phyloP scores from a whole-genome alignment of 257 asterid species.

The Solanum ossicruentum region DNA sequence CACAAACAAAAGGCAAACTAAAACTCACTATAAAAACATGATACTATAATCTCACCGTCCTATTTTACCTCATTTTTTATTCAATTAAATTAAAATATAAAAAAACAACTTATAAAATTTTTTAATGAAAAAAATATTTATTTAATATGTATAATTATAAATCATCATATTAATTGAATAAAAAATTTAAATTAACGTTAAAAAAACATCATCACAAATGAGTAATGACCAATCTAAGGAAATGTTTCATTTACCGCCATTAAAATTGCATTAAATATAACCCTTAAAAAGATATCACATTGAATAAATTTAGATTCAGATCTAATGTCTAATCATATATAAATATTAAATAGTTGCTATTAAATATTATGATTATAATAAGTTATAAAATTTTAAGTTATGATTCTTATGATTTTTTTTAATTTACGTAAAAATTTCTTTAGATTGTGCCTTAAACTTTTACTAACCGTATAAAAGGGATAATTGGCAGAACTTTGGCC shows the following conservation, averaged over 20 bases:
- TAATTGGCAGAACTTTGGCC: too few species aligned
- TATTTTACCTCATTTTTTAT: neutral
- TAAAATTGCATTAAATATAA: neutral
- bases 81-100: neutral
- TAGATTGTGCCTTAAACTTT: neutral
- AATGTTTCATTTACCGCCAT: neutral
- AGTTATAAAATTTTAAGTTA: neutral
- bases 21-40: neutral
- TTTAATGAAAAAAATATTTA: neutral
- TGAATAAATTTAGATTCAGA: neutral
- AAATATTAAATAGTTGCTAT: neutral
- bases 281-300: neutral
- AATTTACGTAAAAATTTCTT: neutral
- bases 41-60: neutral
- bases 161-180: too few species aligned
- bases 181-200: too few species aligned
- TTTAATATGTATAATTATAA: too few species aligned
- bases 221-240: neutral
- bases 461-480: too few species aligned
- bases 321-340: neutral
- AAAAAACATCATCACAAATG: neutral
- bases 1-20: neutral
- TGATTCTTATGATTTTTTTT: neutral
- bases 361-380: neutral
- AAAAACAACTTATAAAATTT: neutral